Evolutionary conservation across 768 basidiomycete species (phyloP), one percentile per base, ranked within the genome.

Genomic region (Suillus paluster): DNA sequence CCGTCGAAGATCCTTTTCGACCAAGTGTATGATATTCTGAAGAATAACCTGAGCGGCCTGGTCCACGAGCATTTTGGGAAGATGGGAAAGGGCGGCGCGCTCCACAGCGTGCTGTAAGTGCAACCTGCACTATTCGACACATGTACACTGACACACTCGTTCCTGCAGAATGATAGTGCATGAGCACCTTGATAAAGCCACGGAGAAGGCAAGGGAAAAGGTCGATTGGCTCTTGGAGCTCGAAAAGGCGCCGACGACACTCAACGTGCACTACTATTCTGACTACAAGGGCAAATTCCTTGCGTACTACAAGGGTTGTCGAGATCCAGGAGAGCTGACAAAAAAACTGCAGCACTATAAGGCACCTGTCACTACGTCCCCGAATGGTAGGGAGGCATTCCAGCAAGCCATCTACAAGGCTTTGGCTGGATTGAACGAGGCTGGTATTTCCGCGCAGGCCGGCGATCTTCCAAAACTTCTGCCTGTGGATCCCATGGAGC

Each of bases 281-380:
- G 79, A 84, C 64, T 88, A 81, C 48, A 80, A 75, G 23, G 71
- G 74, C 33, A 84, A 87, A 57, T 85, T 87, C 66, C 63, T 86
- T 0, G 61, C 76, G 0, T 68, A 82, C 65, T 90, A 86, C 69
- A 84, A 79, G 42, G 78, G 73, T 0, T 50, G 61, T 5, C 63
- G 69, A 15, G 65, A 61, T 2, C 58, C 60, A 1, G 48, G 21
- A 3, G 63, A 63, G 17, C 38, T 74, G 0, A 15, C 52, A 1
- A 1, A 45, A 33, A 66, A 58, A 38, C 44, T 73, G 41, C 49
- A 63, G 48, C 33, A 17, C 33, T 64, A 19, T 23, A 19, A 25
- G 60, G 59, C 34, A 42, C 66, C 14, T 23, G n/a, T n/a, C n/a
- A n/a, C n/a, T n/a, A n/a, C n/a, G n/a, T n/a, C n/a, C n/a, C n/a